phyloP scores from a whole-genome alignment of 352 stramenopile genomes.

The Phytophthora nicotianae region DNA sequence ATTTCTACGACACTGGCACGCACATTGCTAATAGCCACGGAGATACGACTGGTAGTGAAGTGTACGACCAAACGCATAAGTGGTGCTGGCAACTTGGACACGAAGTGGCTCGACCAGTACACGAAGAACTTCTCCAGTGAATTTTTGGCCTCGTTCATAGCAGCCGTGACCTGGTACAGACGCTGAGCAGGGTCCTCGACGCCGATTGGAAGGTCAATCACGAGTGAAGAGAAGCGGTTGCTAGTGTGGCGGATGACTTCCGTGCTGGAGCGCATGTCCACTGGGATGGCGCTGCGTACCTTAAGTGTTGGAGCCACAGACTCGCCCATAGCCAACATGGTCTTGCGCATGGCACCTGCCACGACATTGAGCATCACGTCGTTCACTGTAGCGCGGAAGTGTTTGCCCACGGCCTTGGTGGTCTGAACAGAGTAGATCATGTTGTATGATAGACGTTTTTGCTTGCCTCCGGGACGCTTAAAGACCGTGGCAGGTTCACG shows the following conservation, averaged over 20 bases:
- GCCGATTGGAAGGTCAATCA: constrained; percentile 77
- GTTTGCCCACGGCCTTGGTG: constrained; percentile 78
- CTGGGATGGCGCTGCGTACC: constrained; percentile 73
- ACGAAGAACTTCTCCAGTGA: constrained; percentile 83
- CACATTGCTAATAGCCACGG: constrained; percentile 75
- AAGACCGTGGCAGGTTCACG: constrained; percentile 68
- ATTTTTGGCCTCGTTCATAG: constrained; percentile 81
- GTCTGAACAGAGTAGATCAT: constrained; percentile 72
- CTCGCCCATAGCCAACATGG: constrained; percentile 49
- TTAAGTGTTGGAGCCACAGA: constrained; percentile 50
- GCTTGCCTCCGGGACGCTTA: constrained; percentile 58
- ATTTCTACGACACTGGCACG: constrained; percentile 59
- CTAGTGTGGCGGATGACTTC: constrained; percentile 63
- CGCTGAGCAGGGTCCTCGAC: constrained; percentile 51
- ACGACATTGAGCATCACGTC: constrained; percentile 85
- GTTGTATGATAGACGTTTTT: constrained; percentile 76
- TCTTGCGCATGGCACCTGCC: constrained; percentile 74
- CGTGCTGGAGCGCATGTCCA: constrained; percentile 78
- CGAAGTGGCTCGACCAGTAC: constrained; percentile 59
- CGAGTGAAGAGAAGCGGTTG: constrained; percentile 83
- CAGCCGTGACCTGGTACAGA: constrained; percentile 47
- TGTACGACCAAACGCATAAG: constrained; percentile 61
- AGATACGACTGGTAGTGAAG: constrained; percentile 62
- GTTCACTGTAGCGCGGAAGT: constrained; percentile 72
- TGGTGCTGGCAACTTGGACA: constrained; percentile 58